These are phyloP conservation scores for Epichloe scottii DNA, from an alignment of 2,329 filamentous ascomycete species.

Conservation along the genomic window DNA sequence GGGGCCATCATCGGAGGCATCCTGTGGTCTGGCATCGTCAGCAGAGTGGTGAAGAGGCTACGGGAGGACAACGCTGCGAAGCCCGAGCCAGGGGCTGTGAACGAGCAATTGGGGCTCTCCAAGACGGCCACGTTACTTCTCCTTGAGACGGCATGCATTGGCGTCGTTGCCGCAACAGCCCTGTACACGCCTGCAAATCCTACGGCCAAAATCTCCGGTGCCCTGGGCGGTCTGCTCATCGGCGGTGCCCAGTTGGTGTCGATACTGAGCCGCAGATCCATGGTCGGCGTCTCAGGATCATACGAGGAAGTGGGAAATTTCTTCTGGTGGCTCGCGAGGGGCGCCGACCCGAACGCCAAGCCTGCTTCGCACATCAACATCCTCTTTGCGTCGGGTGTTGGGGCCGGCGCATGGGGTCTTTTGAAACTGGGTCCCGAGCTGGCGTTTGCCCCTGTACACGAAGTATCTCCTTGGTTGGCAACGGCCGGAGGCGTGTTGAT, in stretches of 20 bases:
- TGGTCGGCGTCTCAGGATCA: constrained; percentile 48
- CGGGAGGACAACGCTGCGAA: constrained; percentile 14
- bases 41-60: constrained; percentile 19
- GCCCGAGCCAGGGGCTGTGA: constrained; percentile 21
- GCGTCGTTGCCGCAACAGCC: constrained; percentile 26
- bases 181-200: constrained; percentile 19
- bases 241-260: constrained; percentile 45
- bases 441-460: constrained; percentile 12
- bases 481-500: constrained; percentile 43
- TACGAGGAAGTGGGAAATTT: constrained; percentile 49
- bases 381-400: constrained; percentile 39
- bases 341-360: constrained; percentile 13
- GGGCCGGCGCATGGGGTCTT: constrained; percentile 31
- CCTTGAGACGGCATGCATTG: constrained; percentile 30
- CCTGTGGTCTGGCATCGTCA: constrained; percentile 33
- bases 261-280: constrained; percentile 35
- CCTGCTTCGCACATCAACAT: constrained; percentile 29
- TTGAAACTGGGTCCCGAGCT: constrained; percentile 20
- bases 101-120: constrained; percentile 28
- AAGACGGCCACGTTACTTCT: constrained; percentile 23
- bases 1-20: constrained; percentile 46
- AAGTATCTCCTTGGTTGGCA: constrained; percentile 27
- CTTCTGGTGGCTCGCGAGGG: constrained; percentile 31
- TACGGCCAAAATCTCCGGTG: constrained; percentile 25
- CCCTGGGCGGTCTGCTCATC: constrained; percentile 46